Conservation (phyloP, 805 yeast genomes). For the Metschnikowia aberdeeniae region DNA sequence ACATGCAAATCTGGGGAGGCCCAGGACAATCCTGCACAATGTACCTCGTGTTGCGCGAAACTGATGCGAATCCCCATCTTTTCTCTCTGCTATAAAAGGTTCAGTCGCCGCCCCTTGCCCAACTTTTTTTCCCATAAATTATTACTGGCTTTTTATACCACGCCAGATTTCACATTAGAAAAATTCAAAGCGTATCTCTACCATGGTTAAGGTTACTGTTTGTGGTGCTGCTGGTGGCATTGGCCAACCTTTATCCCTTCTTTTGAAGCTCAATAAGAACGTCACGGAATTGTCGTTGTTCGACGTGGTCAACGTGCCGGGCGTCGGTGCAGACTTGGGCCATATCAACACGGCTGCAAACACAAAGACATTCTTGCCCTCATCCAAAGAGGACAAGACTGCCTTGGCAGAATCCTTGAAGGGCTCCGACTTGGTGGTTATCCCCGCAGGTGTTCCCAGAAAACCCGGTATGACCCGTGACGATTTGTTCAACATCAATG, state of each 20-base stretch:
- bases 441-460: conserved; percentile 90
- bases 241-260: conserved; percentile 86
- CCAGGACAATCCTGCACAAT: not conserved
- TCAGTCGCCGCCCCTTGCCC: not conserved
- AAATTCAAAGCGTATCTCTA: not conserved
- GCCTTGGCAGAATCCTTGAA: conserved; percentile 43
- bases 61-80: conserved; percentile 5
- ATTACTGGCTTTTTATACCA: not conserved
- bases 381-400: conserved; percentile 45
- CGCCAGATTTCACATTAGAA: not conserved
- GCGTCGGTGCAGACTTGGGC: conserved; percentile 84
- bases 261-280: conserved; percentile 65
- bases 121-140: not conserved
- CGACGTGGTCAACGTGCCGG: conserved; percentile 81
- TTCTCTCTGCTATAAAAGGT: conserved; percentile 10
- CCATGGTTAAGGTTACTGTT: conserved; percentile 69
- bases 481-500: conserved; percentile 80
- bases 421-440: conserved; percentile 47
- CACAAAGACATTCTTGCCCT: conserved; percentile 60
- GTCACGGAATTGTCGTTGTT: conserved; percentile 67
- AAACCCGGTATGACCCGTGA: conserved; percentile 95
- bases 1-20: conserved; percentile 17
- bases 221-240: conserved; percentile 94
- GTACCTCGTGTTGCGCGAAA: conserved; percentile 1
- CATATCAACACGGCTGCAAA: conserved; percentile 71